phyloP scores from a whole-genome alignment of 2,329 filamentous ascomycete genomes.

The Curvularia lunata region DNA sequence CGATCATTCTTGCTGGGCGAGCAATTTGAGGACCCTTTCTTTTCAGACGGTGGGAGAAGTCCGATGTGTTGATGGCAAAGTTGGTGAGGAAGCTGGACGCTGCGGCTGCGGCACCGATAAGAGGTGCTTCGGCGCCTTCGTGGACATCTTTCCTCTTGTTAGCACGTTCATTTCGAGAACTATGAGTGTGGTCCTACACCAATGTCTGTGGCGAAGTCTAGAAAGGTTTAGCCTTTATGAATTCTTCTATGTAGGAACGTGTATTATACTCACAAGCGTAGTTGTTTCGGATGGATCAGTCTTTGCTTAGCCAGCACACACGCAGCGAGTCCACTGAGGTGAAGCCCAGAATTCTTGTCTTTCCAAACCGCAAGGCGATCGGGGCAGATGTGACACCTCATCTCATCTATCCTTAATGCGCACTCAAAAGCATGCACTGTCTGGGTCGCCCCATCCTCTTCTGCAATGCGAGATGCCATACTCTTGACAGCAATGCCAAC shows the following conservation, averaged over 20 bases:
- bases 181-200: slow-evolving; percentile 18
- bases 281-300: slow-evolving; percentile 15
- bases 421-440: slow-evolving; percentile 23
- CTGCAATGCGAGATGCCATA: slow-evolving; percentile 26
- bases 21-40: background rate
- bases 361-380: slow-evolving; percentile 27
- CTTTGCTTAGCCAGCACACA: slow-evolving; percentile 14
- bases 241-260: background rate
- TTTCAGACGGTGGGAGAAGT: slow-evolving; percentile 22
- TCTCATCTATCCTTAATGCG: slow-evolving; percentile 19
- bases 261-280: slow-evolving; percentile 20
- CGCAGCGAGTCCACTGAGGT: slow-evolving; percentile 27
- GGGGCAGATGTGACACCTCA: slow-evolving; percentile 31
- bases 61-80: slow-evolving; percentile 19
- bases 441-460: slow-evolving; percentile 24
- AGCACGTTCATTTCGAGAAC: background rate
- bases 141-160: slow-evolving; percentile 20
- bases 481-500: slow-evolving; percentile 27
- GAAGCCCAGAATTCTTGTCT: slow-evolving; percentile 26
- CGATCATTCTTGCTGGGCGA: background rate
- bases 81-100: slow-evolving; percentile 16
- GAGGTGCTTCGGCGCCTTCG: slow-evolving; percentile 26
- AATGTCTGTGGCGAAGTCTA: slow-evolving; percentile 27
- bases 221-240: background rate
- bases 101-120: slow-evolving; percentile 21